Evolutionary conservation across 2,329 filamentous ascomycete species (phyloP), one percentile per base, ranked within the genome.

Genomic region (Claviceps lovelessii): DNA sequence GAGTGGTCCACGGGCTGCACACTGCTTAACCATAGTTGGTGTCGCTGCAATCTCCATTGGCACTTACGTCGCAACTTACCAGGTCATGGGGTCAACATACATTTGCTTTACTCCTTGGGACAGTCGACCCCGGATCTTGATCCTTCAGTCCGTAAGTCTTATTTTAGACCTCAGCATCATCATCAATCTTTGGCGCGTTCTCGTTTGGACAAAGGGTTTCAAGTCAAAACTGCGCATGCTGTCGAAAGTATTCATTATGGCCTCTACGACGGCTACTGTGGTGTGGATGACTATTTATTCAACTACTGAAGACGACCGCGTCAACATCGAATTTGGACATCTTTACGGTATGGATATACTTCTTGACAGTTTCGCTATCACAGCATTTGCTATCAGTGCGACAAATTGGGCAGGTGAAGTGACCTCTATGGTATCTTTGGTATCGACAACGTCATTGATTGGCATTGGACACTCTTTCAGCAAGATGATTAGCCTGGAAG

Each of bases 201-300:
- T 81, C 5, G 71, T 72, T 13, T 79, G 77, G 76, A 67, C 73
- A 0, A 70, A 73, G 45, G 77, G 74, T 0, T 72, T 73, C 6
- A 75, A 71, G 57, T 63, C 66, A 37, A 72, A 75, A 3, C 63
- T 80, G n/a, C 70, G 68, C 10, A 72, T 69, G 0, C 61, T 80
- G 9, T 70, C 73, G 6, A 64, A 65, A 2, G 68, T 78, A 2
- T 60, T 79, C 5, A 56, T 72, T 1, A 57, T 70, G 9, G 69
- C 75, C 0, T 68, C 75, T 0, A 35, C 73, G 3, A 67, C 65
- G 7, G 67, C 70, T 54, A 67, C 65, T 0, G 44, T 73, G 3
- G 54, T 75, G 29, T 73, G 70, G 63, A 45, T 72, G 17, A 59
- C 62, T 1, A 63, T 63, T 4, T 63, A 65, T 15, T 51, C 72